Evolutionary conservation across 2,329 filamentous ascomycete genomes (phyloP).

Genomic region (Ascochyta clinopodiicola): DNA sequence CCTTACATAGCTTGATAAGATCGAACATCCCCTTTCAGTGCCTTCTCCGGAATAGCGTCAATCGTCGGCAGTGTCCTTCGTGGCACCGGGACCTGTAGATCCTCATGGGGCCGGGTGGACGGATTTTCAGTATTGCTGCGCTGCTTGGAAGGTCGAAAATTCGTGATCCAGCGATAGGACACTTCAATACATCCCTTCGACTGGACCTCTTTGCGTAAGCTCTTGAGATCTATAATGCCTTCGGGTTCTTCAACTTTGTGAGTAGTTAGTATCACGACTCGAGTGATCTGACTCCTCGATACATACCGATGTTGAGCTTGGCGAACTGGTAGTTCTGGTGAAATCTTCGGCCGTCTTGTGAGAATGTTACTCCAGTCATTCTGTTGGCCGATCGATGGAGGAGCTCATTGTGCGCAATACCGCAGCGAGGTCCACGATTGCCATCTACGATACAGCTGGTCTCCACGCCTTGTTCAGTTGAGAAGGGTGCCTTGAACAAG

Average conservation of each 20-base stretch:
- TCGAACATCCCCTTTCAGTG: slow-evolving; percentile 22
- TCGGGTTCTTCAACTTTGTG: slow-evolving; percentile 11
- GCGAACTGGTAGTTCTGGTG: slow-evolving; percentile 31
- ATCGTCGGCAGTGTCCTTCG: background rate
- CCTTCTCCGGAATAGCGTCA: slow-evolving; percentile 25
- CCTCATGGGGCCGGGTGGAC: background rate
- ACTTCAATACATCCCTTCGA: slow-evolving; percentile 4
- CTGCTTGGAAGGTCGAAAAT: background rate
- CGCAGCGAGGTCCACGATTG: background rate
- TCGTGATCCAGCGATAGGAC: background rate
- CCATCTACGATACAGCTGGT: slow-evolving; percentile 26
- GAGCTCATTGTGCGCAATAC: too few species aligned
- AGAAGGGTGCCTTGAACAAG: background rate
- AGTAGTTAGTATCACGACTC: background rate
- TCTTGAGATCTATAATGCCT: background rate
- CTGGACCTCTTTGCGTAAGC: background rate
- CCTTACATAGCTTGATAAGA: slow-evolving; percentile 24
- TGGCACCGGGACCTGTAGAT: background rate
- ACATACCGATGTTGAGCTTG: slow-evolving; percentile 21
- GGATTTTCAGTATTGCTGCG: slow-evolving; percentile 3
- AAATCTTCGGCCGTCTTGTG: slow-evolving; percentile 1
- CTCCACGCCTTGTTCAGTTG: slow-evolving; percentile 9
- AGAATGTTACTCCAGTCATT: background rate
- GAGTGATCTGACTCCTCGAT: too few species aligned
- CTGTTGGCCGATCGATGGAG: background rate